Conservation (phyloP, 1,284 basidiomycete genomes). For the Ganoderma leucocontextum region DNA sequence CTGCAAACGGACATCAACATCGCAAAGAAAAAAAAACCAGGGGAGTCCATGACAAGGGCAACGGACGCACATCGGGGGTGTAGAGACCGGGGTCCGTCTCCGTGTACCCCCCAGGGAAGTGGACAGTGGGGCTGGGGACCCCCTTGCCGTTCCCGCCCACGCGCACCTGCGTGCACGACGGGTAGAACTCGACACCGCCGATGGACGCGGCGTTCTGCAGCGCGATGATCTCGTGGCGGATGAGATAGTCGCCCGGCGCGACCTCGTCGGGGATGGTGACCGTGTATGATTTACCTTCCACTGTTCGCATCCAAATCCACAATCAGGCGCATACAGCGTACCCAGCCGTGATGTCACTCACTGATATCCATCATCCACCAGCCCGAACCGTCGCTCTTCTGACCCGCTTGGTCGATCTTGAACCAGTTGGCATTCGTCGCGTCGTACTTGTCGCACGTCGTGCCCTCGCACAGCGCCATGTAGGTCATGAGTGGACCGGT, state of each 20-base stretch:
- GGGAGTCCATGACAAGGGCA: not conserved
- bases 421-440: constrained; percentile 69
- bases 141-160: constrained; percentile 61
- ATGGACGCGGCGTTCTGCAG: constrained; percentile 61
- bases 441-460: constrained; percentile 67
- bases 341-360: constrained; percentile 48
- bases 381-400: constrained; percentile 38
- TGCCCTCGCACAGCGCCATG: constrained; percentile 64
- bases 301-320: constrained; percentile 33
- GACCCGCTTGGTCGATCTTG: constrained; percentile 63
- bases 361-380: constrained; percentile 51
- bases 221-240: constrained; percentile 77
- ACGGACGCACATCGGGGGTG: constrained; percentile 8
- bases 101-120: constrained; percentile 70
- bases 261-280: constrained; percentile 66
- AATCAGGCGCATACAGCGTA: constrained; percentile 35
- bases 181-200: constrained; percentile 77
- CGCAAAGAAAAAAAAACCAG: not conserved
- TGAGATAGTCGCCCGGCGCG: constrained; percentile 68
- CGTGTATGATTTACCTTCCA: constrained; percentile 46
- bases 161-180: constrained; percentile 67
- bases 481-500: constrained; percentile 75
- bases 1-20: constrained; percentile 28
- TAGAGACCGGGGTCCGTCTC: constrained; percentile 70
- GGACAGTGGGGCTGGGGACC: constrained; percentile 53